phyloP scores from a whole-genome alignment of 2,329 filamentous ascomycete genomes.

The Cladorrhinum sp. region DNA sequence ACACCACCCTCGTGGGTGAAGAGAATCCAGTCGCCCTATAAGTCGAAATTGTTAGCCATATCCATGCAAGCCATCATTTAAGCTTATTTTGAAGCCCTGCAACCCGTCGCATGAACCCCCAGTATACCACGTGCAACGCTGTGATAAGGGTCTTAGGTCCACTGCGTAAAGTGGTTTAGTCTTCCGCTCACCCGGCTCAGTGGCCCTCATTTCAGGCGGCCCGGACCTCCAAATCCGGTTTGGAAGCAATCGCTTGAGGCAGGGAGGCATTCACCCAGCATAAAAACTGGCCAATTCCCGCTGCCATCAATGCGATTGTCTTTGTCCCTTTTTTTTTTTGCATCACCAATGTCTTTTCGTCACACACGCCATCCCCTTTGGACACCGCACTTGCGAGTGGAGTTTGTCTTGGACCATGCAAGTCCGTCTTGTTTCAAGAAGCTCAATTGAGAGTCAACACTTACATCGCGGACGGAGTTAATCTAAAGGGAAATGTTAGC shows the following conservation, averaged over 20 bases:
- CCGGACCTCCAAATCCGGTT: conserved; percentile 9
- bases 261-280: conserved; percentile 14
- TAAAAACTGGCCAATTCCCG: conserved; percentile 20
- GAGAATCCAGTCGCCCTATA: conserved; percentile 96
- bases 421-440: conserved; percentile 11
- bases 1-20: conserved; percentile 99
- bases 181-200: conserved; percentile 40
- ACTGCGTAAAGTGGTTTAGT: conserved; percentile 38
- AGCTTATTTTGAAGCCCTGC: background rate
- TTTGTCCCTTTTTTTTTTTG: conserved; percentile 10
- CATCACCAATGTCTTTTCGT: conserved; percentile 11
- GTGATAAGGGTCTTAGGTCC: conserved; percentile 10
- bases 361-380: background rate
- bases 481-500: conserved; percentile 49
- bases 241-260: conserved; percentile 7
- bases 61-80: background rate
- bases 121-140: background rate
- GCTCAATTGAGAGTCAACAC: conserved; percentile 41
- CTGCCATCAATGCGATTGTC: conserved; percentile 3
- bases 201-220: conserved; percentile 14
- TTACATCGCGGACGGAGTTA: conserved; percentile 98
- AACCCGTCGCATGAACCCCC: background rate
- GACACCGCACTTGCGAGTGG: conserved; percentile 19
- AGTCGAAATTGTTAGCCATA: conserved; percentile 16
- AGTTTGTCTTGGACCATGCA: background rate